Evolutionary conservation across 176 grass and related monocot genomes (phyloP), one percentile per base, ranked within the genome.

Genomic region (Otatea glauca): DNA sequence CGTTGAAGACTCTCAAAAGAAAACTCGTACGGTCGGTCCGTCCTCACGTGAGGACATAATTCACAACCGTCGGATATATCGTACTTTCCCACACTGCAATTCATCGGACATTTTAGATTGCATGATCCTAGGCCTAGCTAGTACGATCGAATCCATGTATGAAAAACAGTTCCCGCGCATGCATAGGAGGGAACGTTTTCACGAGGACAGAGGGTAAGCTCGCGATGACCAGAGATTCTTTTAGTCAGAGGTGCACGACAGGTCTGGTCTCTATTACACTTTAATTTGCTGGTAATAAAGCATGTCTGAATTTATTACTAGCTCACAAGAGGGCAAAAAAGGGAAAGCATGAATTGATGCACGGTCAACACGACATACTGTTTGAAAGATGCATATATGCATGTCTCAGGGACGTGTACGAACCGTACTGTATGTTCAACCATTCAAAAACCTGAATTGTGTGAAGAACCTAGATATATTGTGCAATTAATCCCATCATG

Each of bases 301-400:
- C 55, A 58, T 58, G 54, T 58, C 18, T n/a, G 2, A 45, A 62
- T 62, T 78, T 48, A 20, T 45, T 41, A 45, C 41, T 15, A 45
- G 7, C 42, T 55, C 16, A 20, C 53, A 68, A 0, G 17, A 41
- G 20, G 3, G 7, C 4, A 34, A 34, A 34, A 34, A 34, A 34
- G 34, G 34, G 34, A 34, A 34, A 34, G 34, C 34, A 34, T 65
- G 59, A 69, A 69, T 69, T 14, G 17, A 44, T 70, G 21, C 65
- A 78, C 15, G 56, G 34, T 34, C 34, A 54, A 11, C 8, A 78
- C 5, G 63, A 87, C 41, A 41, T 45, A 77, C 64, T 68, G 45
- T 73, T 47, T 34, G 35, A 84, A 47, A 44, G 68, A 37, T 44
- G 72, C 20, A 15, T 58, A 18, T 10, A 62, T 39, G 38, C 38